Conservation (phyloP, 345 rosid species). For the Hibiscus trionum region DNA sequence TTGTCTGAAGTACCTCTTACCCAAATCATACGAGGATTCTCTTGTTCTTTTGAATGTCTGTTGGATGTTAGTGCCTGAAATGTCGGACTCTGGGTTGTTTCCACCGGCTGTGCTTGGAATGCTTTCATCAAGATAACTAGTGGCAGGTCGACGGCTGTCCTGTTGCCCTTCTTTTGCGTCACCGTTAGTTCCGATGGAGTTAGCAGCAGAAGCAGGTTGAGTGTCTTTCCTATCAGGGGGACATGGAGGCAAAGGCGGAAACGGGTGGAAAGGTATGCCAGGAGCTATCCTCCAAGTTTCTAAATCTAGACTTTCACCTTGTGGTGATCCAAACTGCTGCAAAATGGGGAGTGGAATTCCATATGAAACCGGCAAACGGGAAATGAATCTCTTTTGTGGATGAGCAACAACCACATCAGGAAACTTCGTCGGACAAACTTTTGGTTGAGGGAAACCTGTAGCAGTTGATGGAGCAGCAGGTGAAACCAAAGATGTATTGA, state of each 20-base stretch:
- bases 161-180: background rate
- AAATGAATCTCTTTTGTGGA: conserved; percentile 1
- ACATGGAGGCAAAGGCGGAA: conserved; percentile 14
- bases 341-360: conserved; percentile 28
- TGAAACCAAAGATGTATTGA: conserved; percentile 20
- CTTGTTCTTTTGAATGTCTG: background rate
- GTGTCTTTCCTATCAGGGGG: background rate
- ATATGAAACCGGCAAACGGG: conserved; percentile 28
- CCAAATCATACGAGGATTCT: background rate
- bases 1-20: conserved; percentile 11
- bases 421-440: conserved; percentile 14
- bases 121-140: background rate
- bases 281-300: conserved; percentile 40
- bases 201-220: conserved; percentile 20
- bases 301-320: background rate
- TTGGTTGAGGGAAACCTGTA: conserved; percentile 21
- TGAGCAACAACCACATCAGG: conserved; percentile 2
- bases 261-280: conserved; percentile 36
- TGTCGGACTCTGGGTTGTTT: conserved; percentile 26
- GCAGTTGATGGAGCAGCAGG: conserved; percentile 29
- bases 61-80: conserved; percentile 12
- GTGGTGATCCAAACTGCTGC: background rate
- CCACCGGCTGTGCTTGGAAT: conserved; percentile 25
- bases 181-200: background rate
- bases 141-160: background rate